Percentiles rank a stretch among this genome's conserved stretches.
phyloP scores from a whole-genome alignment of 2,329 filamentous ascomycete species.

The Colletotrichum plurivorum region DNA sequence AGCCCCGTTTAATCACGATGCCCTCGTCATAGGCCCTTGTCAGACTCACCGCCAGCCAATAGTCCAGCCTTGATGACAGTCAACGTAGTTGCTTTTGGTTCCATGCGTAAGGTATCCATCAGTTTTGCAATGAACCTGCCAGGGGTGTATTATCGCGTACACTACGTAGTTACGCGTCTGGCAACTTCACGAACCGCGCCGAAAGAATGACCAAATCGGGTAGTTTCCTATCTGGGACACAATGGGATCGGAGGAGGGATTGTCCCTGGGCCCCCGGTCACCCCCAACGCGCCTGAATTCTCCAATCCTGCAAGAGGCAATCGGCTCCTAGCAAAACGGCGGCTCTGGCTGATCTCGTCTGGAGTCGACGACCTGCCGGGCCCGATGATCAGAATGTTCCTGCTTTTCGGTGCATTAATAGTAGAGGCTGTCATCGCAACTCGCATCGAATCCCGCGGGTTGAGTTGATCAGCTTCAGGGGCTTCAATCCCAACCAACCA shows the following conservation, averaged over 20 bases:
- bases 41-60: not conserved
- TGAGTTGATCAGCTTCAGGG: not conserved
- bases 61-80: not conserved
- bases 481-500: not conserved
- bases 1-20: constrained; percentile 8
- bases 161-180: not conserved
- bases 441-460: not conserved
- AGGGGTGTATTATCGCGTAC: no score
- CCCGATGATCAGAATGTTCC: no score
- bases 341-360: not conserved
- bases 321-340: constrained; percentile 7
- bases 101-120: no score
- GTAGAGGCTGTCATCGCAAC: no score
- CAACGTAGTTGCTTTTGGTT: not conserved
- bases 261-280: constrained; percentile 11
- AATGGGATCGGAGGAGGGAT: constrained; percentile 29
- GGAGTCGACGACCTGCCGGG: not conserved
- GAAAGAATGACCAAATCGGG: not conserved
- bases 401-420: no score
- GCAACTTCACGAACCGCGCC: not conserved
- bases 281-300: constrained; percentile 9
- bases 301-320: not conserved
- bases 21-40: constrained; percentile 1
- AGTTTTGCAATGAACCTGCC: no score
- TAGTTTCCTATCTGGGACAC: constrained; percentile 24